Conservation (phyloP, 441 rosid species). For the Croton laevigatus region DNA sequence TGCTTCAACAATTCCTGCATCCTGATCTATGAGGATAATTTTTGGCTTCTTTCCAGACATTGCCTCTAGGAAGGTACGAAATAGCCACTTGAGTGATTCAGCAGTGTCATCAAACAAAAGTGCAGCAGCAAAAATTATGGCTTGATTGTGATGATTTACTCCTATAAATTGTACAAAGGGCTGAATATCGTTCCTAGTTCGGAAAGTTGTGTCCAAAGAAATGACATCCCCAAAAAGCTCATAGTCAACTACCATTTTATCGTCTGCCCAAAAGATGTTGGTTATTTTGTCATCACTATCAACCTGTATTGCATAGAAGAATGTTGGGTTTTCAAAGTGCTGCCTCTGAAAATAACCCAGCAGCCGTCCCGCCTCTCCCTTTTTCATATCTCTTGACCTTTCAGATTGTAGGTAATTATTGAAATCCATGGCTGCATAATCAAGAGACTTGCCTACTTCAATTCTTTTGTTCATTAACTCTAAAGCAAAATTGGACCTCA, state of each 20-base stretch:
- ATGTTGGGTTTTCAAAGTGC: constrained; percentile 20
- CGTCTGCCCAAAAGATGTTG: constrained; percentile 23
- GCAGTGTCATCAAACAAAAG: constrained; percentile 19
- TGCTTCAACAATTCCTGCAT: constrained; percentile 19
- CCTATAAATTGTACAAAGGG: constrained; percentile 24
- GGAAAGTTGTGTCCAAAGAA: constrained; percentile 16
- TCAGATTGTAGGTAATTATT: constrained; percentile 14
- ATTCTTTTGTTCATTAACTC: constrained; percentile 11
- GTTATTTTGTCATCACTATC: constrained; percentile 18
- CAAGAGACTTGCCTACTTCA: constrained; percentile 17
- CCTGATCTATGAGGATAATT: constrained; percentile 20
- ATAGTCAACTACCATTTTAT: constrained; percentile 20
- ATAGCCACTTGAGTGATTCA: constrained; percentile 18
- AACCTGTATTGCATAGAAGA: constrained; percentile 18
- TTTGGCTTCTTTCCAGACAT: constrained; percentile 24
- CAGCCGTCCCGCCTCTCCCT: constrained; percentile 18
- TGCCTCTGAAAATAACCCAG: constrained; percentile 23
- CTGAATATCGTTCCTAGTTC: constrained; percentile 17
- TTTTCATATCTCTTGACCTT: constrained; percentile 18
- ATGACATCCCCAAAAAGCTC: constrained; percentile 18
- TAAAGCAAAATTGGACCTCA: background rate
- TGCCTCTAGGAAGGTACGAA: constrained; percentile 18
- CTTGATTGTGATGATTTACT: constrained; percentile 21
- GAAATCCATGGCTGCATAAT: constrained; percentile 12
- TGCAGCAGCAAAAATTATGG: constrained; percentile 14